Evolutionary conservation across 2,329 filamentous ascomycete genomes (phyloP), one percentile per base, ranked within the genome.

Genomic region (Penicillium hordei): DNA sequence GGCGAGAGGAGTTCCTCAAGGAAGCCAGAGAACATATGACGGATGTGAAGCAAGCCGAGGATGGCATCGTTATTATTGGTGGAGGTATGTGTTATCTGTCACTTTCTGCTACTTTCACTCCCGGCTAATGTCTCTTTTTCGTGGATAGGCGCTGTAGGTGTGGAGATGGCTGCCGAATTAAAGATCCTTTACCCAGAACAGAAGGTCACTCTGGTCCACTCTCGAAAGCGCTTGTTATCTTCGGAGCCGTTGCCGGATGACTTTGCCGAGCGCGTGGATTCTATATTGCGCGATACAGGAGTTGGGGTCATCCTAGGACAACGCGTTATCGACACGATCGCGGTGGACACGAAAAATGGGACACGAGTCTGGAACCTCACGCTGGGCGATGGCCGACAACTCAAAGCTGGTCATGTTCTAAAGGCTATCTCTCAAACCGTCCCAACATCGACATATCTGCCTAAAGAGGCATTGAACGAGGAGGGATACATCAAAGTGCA

Each of bases 161-260:
- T 93, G 54, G 90, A 93, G 71, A 91, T 93, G 82, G 89, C 90
- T 0, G 86, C 88, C 1, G 90, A 94, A 75, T 78, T 93, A 53
- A 93, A 92, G 74, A 72, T 83, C 45, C 77, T 86, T 25, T 81
- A 87, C 60, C 89, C 90, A 0, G 67, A 82, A 12, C 77, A 85
- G 53, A 82, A 82, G 40, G 86, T 93, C n/a, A 89, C 85, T 1
- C 82, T 94, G 1, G 83, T 91, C 5, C 90, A 93, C 71, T 92
- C 89, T 4, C 81, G 89, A 21, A 78, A 82, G 27, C 84, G 84
- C 66, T 82, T 93, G 1, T 80, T 93, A 8, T 91, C 89, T 0
- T 85, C 88, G 0, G 90, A 94, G 75, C 84, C 83, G 3, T 80
- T 94, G 2, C 86, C 89, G 0, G 83, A 88, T 36, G 85, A 87